Conservation (phyloP, 495 filamentous ascomycete species). For the Penicillium lividum region DNA sequence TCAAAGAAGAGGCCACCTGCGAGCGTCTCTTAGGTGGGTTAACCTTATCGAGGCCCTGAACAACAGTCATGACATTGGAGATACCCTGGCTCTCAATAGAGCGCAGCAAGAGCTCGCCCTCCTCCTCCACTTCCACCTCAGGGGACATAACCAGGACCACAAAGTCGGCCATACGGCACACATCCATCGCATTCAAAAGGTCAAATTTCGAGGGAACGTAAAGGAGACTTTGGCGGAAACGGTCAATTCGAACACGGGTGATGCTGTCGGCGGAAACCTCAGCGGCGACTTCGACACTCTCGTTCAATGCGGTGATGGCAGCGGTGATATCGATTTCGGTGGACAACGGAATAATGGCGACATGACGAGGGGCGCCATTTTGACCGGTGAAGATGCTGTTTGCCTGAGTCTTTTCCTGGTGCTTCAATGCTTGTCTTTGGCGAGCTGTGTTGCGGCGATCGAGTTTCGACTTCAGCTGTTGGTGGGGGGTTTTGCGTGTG, state of each 20-base stretch:
- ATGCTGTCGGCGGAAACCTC: slow-evolving; percentile 61
- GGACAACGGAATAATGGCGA: slow-evolving; percentile 87
- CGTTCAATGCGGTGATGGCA: slow-evolving; percentile 70
- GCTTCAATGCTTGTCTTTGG: slow-evolving; percentile 78
- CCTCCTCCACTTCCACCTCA: slow-evolving; percentile 74
- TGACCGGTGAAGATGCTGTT: slow-evolving; percentile 79
- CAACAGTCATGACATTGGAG: slow-evolving; percentile 78
- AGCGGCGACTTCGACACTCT: slow-evolving; percentile 72
- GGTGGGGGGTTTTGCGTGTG: slow-evolving; percentile 83
- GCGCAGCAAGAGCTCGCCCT: slow-evolving; percentile 78
- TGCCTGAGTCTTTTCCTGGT: slow-evolving; percentile 73
- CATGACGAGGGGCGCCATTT: slow-evolving; percentile 83
- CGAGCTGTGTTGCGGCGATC: slow-evolving; percentile 91
- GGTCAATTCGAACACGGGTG: slow-evolving; percentile 69
- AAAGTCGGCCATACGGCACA: slow-evolving; percentile 85
- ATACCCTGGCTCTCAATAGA: slow-evolving; percentile 91
- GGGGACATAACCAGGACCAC: slow-evolving; percentile 81
- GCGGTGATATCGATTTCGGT: slow-evolving; percentile 63
- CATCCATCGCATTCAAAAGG: slow-evolving; percentile 75
- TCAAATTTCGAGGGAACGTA: slow-evolving; percentile 75
- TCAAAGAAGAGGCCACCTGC: slow-evolving; percentile 75
- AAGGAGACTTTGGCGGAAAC: slow-evolving; percentile 90
- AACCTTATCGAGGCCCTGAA: slow-evolving; percentile 74
- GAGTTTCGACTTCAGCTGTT: slow-evolving; percentile 95
- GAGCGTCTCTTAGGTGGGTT: slow-evolving; percentile 75